These are phyloP conservation scores for Piper longum DNA, from an alignment of 164 flowering plant species.

Conservation along the genomic window DNA sequence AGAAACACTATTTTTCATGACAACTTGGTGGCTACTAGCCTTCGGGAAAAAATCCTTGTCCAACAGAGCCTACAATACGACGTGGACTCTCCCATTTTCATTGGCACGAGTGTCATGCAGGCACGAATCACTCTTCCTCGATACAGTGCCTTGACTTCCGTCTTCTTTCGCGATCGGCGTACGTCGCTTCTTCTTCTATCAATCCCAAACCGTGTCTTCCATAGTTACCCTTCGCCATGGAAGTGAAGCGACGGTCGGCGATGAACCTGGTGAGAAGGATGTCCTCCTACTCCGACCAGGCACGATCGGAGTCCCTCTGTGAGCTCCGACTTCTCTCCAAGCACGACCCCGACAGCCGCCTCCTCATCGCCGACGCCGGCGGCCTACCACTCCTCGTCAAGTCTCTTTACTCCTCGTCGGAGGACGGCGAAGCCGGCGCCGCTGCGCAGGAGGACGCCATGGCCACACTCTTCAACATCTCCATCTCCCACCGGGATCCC, in stretches of 20 bases:
- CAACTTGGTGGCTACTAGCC: too few relatives aligned
- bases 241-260: constrained; percentile 43
- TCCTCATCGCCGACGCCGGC: constrained; percentile 49
- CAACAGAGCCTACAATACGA: too few relatives aligned
- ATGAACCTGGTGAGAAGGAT: constrained; percentile 44
- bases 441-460: constrained; percentile 63
- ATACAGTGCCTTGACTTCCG: too few relatives aligned
- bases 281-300: constrained; percentile 56
- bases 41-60: too few relatives aligned
- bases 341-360: constrained; percentile 57
- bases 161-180: too few relatives aligned
- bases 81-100: too few relatives aligned
- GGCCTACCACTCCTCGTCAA: constrained; percentile 64
- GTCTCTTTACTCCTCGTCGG: constrained; percentile 32
- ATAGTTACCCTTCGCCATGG: constrained; percentile 20
- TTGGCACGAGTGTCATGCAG: too few relatives aligned
- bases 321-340: constrained; percentile 76
- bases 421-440: constrained; percentile 2
- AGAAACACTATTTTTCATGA: too few relatives aligned
- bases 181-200: too few relatives aligned
- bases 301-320: constrained; percentile 45
- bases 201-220: too few relatives aligned
- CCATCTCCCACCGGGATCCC: constrained; percentile 43
- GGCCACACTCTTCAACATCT: constrained; percentile 73
- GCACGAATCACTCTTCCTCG: too few relatives aligned